Base-by-base conservation (phyloP, 208 protist genomes). In the Porcisia deanei region DNA sequence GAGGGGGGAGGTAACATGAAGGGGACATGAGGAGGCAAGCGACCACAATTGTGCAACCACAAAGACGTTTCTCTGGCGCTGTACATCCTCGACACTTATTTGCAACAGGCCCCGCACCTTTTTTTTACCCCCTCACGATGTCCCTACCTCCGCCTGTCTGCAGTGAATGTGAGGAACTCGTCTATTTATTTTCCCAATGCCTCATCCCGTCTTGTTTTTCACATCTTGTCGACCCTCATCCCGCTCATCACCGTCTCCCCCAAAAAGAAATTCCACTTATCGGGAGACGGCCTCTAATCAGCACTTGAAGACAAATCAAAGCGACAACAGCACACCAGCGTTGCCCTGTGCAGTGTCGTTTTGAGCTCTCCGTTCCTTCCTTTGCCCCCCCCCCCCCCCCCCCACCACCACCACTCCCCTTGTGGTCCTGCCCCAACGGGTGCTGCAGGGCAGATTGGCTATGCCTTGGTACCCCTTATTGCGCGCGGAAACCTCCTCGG, bases 371-470 rank as follows among this genome's bases (percentile, higher is more conserved):
- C 7, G 43, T 14, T 16, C 34, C 16, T 30, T n/a, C 2, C 61
- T 49, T 47, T 34, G 18, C 3, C 25, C 12, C 37, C n/a, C 10
- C 22, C 20, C 37, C 7, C 63, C 8, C n/a, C n/a, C n/a, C n/a
- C n/a, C n/a, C n/a, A n/a, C n/a, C n/a, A n/a, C n/a, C n/a, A n/a
- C n/a, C n/a, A n/a, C n/a, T n/a, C n/a, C n/a, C n/a, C n/a, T n/a
- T n/a, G n/a, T n/a, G n/a, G n/a, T n/a, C n/a, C n/a, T n/a, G n/a
- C n/a, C n/a, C n/a, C n/a, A n/a, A n/a, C n/a, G 37, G 98, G 98
- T 71, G 98, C 98, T n/a, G 96, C 97, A 49, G 98, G 98, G n/a
- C 96, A 98, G 85, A 98, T 99, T 75, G 96, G 90, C 37, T 99
- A 99, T 79, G 76, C 91, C 47, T 74, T 99, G 39, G 75, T 98